These are phyloP conservation scores for Didymella exigua DNA, from an alignment of 2,329 filamentous ascomycete genomes.

Conservation along the genomic window DNA sequence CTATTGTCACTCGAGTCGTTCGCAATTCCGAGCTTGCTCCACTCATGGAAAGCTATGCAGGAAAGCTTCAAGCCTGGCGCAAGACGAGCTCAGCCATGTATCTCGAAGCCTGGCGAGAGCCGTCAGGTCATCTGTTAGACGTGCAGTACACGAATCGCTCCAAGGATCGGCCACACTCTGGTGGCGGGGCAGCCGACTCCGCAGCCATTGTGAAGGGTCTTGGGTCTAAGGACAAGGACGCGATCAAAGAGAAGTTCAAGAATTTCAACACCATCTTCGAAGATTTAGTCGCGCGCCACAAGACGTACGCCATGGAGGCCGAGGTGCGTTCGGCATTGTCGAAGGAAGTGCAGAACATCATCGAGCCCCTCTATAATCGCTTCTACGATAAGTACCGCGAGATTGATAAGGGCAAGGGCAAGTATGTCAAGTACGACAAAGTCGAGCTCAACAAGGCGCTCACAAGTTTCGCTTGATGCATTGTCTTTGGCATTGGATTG, in stretches of 20 bases:
- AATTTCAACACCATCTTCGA: constrained; percentile 91
- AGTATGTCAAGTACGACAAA: constrained; percentile 98
- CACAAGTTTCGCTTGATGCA: constrained; percentile 51
- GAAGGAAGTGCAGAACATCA: constrained; percentile 84
- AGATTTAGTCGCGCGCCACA: constrained; percentile 82
- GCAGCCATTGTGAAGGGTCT: constrained; percentile 82
- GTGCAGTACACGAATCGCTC: constrained; percentile 84
- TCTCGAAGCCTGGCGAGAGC: constrained; percentile 85
- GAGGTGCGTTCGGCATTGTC: constrained; percentile 83
- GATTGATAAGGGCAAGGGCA: constrained; percentile 95
- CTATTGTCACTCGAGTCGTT: constrained; percentile 83
- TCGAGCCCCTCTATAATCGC: constrained; percentile 90
- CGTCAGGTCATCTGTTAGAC: constrained; percentile 81
- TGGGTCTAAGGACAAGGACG: constrained; percentile 89
- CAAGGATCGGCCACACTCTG: constrained; percentile 67
- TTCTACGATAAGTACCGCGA: constrained; percentile 99
- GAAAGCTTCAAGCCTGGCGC: constrained; percentile 80
- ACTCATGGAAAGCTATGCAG: constrained; percentile 67
- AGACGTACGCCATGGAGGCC: constrained; percentile 83
- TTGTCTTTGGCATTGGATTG: constrained; percentile 28
- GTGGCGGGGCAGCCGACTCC: constrained; percentile 67
- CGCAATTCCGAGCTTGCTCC: constrained; percentile 76
- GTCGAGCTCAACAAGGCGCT: constrained; percentile 70
- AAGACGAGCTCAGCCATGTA: constrained; percentile 86
- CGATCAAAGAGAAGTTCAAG: constrained; percentile 94